Evolutionary conservation across 2,329 filamentous ascomycete genomes (phyloP), one percentile per base, ranked within the genome.

Genomic region (Annulohypoxylon truncatum): DNA sequence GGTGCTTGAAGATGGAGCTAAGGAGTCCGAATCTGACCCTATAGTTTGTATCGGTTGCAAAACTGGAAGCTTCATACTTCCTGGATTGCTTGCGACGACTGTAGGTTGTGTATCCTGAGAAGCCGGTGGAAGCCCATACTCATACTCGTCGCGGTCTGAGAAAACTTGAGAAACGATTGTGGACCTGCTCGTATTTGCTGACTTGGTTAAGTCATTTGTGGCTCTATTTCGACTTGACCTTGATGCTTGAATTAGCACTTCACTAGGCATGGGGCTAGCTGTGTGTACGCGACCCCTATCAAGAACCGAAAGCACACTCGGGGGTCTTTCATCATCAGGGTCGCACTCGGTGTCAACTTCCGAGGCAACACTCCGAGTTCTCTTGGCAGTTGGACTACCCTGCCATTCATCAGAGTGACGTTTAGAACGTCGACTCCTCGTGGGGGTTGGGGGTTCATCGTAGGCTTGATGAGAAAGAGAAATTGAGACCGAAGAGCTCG

Each of bases 91-190:
- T 9, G 71, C 72, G n/a, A 75, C 69, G 9, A 76, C 50, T 0
- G 79, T 82, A 13, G 76, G 75, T 59, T 82, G 78, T 0, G 75
- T 80, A 10, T 75, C 74, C 44, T 76, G 75, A 8, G 73, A 70
- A 20, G 51, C 40, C 3, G 68, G 64, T 0, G 65, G 65, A 9
- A 40, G 55, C 1, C 72, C 69, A 12, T 73, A 50, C 1, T 73
- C 69, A 12, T 73, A 50, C 1, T 68, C 61, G 13, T 63, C 66
- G 15, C 60, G 26, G n/a, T 73, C 66, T 9, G 78, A 81, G 55
- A 81, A 83, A 20, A 79, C 66, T 4, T 65, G 73, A 0, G 77
- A 73, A 2, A 64, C 71, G 24, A 79, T 68, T 0, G 79, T 80
- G 1, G 67, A 64, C 33, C 65, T 76, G 56, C 77, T 80, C 2